Evolutionary conservation across 108 stramenopile species (phyloP).

Genomic region (Fistulifera solaris): DNA sequence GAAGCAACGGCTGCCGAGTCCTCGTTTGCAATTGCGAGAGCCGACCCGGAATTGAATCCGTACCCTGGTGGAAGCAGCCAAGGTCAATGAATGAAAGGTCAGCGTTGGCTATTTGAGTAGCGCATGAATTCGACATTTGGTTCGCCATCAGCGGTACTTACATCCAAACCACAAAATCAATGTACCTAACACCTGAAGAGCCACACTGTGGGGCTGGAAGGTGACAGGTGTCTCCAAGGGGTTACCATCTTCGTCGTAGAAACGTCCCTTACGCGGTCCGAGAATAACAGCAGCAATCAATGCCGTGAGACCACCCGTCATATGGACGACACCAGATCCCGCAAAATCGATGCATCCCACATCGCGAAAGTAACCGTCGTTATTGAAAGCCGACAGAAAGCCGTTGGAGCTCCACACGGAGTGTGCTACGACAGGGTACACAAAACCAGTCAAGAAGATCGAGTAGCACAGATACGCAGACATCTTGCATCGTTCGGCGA

Average conservation of each 20-base stretch:
- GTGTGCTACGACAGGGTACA: constrained; percentile 85
- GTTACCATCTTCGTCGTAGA: constrained; percentile 41
- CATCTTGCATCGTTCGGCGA: constrained; percentile 71
- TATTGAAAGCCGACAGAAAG: constrained; percentile 53
- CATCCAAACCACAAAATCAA: constrained; percentile 87
- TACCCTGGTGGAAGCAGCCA: constrained; percentile 60
- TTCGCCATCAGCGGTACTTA: constrained; percentile 20
- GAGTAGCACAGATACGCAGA: constrained; percentile 73
- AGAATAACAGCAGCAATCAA: constrained; percentile 45
- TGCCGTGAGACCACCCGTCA: constrained; percentile 59
- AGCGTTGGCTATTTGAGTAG: constrained; percentile 21
- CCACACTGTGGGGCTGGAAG: constrained; percentile 58
- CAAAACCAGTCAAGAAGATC: constrained; percentile 63
- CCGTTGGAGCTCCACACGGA: constrained; percentile 72
- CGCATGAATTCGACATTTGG: constrained; percentile 7
- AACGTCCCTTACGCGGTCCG: constrained; percentile 44
- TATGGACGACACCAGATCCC: constrained; percentile 66
- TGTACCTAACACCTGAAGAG: constrained; percentile 60
- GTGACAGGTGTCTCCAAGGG: constrained; percentile 37
- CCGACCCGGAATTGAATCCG: constrained; percentile 90
- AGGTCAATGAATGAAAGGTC: constrained; percentile 31
- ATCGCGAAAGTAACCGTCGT: constrained; percentile 31
- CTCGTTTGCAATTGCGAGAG: constrained; percentile 43
- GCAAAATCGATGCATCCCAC: constrained; percentile 71
- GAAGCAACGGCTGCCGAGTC: constrained; percentile 45